Base-by-base conservation (phyloP, 2,329 filamentous ascomycete genomes). In the Didymella glomerata region DNA sequence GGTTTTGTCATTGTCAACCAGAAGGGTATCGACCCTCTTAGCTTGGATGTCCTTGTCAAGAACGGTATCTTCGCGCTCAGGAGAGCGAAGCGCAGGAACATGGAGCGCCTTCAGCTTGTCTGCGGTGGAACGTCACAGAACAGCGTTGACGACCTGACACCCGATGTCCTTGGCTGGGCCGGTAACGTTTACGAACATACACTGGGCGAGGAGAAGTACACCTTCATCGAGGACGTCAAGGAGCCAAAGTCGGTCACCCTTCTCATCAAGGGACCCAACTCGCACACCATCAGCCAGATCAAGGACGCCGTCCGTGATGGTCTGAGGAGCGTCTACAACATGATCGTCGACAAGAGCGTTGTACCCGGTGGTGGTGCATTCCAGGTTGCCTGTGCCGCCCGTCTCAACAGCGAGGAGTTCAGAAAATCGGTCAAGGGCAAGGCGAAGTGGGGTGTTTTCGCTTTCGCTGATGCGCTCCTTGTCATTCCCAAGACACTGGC, bases 1-100 rank as follows among this genome's bases (percentile, higher is more conserved):
- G 90, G 90, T 72, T 99, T 99, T 76, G 95, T 98, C 66, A 89
- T 99, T 73, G 92, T 99, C 80, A 99, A 99, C 84, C 95, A 99
- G 81, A 99, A 99, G 85, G 95, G 95, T 63, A 99, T 99, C 69
- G 95, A 99, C 77, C 95, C 95, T 22, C 84, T 99, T 62, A 97
- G 93, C 53, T 85, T 99, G 67, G 95, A 99, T 72, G 93, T 99
- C 13, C 83, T 99, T 58, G 93, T 95, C 66, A 99, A 99, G 88
- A 98, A 99, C 77, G 93, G 93, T 68, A 99, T 99, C 71, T 87
- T 98, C 66, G 95, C 95, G 52, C 86, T 99, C 63, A 88, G 95
- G 72, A 87, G 95, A 77, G 95, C 95, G 40, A 99, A 99, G 89
- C 87, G 95, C 79, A 90, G 95, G 77, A 99, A 99, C 83, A 99